phyloP scores from a whole-genome alignment of 768 basidiomycete species.

The Trametes cubensis region DNA sequence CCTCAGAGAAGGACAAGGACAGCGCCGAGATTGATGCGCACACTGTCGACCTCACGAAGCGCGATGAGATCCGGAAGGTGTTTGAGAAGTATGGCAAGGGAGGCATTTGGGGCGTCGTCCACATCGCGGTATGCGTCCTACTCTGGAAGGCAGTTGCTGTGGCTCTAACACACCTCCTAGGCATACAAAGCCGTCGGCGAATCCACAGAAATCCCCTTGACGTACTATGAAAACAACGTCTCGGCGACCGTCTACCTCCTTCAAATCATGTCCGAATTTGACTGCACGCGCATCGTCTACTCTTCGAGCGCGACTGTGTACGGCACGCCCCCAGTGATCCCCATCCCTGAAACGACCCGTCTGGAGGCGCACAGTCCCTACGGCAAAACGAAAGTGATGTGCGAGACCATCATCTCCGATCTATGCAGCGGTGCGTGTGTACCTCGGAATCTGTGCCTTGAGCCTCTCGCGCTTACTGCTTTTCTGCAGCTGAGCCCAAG shows the following conservation, averaged over 20 bases:
- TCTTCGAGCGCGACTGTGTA: conserved; percentile 99
- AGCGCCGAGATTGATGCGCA: conserved; percentile 73
- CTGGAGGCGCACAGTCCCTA: conserved; percentile 91
- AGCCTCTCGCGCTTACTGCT: not conserved
- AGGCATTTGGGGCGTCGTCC: conserved; percentile 95
- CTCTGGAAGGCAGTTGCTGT: not conserved
- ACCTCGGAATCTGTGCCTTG: not conserved
- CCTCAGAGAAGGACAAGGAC: conserved; percentile 68
- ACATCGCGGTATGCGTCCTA: conserved; percentile 76
- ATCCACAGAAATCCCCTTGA: conserved; percentile 88
- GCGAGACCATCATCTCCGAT: conserved; percentile 87
- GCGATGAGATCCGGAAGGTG: conserved; percentile 70
- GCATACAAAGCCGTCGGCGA: conserved; percentile 99
- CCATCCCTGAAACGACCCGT: conserved; percentile 91
- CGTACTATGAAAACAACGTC: conserved; percentile 96
- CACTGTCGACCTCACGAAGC: conserved; percentile 73
- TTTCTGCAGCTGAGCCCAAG: conserved; percentile 58
- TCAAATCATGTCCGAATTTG: conserved; percentile 83
- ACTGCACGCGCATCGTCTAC: conserved; percentile 88
- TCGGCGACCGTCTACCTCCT: conserved; percentile 83
- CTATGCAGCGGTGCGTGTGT: conserved; percentile 68
- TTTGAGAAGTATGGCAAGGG: conserved; percentile 87
- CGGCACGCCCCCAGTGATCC: conserved; percentile 88
- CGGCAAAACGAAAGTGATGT: conserved; percentile 95
- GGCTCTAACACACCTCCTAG: conserved; percentile 41